These are phyloP conservation scores for Thelonectria discophora DNA, from an alignment of 2,329 filamentous ascomycete genomes.

Conservation along the genomic window DNA sequence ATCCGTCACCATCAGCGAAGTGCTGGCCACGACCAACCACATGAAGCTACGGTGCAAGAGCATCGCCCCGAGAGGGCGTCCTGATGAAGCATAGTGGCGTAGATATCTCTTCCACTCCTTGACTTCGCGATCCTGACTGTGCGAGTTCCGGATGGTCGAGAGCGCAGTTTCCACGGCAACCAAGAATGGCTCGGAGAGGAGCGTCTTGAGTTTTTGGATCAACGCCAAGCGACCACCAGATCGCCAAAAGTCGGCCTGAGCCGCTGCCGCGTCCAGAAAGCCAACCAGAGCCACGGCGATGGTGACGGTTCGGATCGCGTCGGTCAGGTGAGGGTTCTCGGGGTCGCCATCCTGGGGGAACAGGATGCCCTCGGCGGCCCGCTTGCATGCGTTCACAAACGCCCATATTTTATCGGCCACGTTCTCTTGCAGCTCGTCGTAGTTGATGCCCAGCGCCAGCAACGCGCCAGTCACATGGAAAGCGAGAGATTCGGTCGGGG, in stretches of 20 bases:
- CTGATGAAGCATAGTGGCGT: slow-evolving; percentile 81
- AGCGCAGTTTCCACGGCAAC: slow-evolving; percentile 88
- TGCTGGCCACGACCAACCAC: slow-evolving; percentile 80
- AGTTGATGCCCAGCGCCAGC: slow-evolving; percentile 79
- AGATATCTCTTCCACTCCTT: slow-evolving; percentile 90
- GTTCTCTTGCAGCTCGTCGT: slow-evolving; percentile 71
- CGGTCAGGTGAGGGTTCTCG: slow-evolving; percentile 68
- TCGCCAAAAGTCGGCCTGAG: slow-evolving; percentile 83
- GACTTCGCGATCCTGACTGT: slow-evolving; percentile 69
- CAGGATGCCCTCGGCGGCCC: slow-evolving; percentile 65
- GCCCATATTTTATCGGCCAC: slow-evolving; percentile 73
- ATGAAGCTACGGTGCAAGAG: slow-evolving; percentile 89
- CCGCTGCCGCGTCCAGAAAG: slow-evolving; percentile 84
- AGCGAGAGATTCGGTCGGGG: slow-evolving; percentile 86
- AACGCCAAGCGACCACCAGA: slow-evolving; percentile 76
- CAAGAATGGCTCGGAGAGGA: slow-evolving; percentile 86
- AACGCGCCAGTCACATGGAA: slow-evolving; percentile 82
- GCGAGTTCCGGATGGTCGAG: slow-evolving; percentile 86
- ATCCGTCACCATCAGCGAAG: slow-evolving; percentile 75
- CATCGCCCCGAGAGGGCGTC: slow-evolving; percentile 88
- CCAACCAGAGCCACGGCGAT: slow-evolving; percentile 88
- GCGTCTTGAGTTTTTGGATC: slow-evolving; percentile 73
- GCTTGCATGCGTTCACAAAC: slow-evolving; percentile 77
- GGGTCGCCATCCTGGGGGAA: slow-evolving; percentile 63
- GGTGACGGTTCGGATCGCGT: slow-evolving; percentile 75